Evolutionary conservation across 2,329 filamentous ascomycete species (phyloP).

Genomic region (Penicillium sp.): DNA sequence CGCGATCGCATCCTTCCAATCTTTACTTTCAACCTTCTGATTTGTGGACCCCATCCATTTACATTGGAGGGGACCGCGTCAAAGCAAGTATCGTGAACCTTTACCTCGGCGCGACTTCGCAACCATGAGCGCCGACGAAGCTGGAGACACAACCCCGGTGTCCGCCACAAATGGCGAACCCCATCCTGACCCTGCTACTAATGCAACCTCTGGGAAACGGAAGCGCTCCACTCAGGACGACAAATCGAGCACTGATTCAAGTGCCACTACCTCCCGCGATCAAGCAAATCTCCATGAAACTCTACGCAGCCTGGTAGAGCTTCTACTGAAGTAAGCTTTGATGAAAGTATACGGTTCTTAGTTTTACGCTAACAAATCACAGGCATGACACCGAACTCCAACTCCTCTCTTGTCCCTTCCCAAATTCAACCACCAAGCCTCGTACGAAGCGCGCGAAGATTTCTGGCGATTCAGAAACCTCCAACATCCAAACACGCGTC

Average conservation of each 20-base stretch:
- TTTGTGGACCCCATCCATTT: slow-evolving; percentile 7
- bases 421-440: slow-evolving; percentile 39
- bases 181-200: slow-evolving; percentile 30
- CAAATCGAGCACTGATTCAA: slow-evolving; percentile 28
- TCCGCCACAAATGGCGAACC: slow-evolving; percentile 38
- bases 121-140: slow-evolving; percentile 43
- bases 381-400: slow-evolving; percentile 48
- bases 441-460: slow-evolving; percentile 46
- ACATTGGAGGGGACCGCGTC: slow-evolving; percentile 18
- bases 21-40: slow-evolving; percentile 6
- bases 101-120: slow-evolving; percentile 25
- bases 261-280: slow-evolving; percentile 29
- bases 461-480: slow-evolving; percentile 35
- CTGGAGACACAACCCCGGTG: slow-evolving; percentile 31
- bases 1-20: slow-evolving; percentile 16
- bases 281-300: slow-evolving; percentile 36
- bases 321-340: slow-evolving; percentile 33
- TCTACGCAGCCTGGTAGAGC: slow-evolving; percentile 38
- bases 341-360: background rate
- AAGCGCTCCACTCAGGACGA: slow-evolving; percentile 42
- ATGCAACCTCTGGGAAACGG: slow-evolving; percentile 43
- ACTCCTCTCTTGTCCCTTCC: slow-evolving; percentile 43
- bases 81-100: slow-evolving; percentile 14
- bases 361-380: slow-evolving; percentile 22
- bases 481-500: slow-evolving; percentile 42